Base-by-base conservation (phyloP, 2,329 filamentous ascomycete genomes). In the Paecilomyces niveus region DNA sequence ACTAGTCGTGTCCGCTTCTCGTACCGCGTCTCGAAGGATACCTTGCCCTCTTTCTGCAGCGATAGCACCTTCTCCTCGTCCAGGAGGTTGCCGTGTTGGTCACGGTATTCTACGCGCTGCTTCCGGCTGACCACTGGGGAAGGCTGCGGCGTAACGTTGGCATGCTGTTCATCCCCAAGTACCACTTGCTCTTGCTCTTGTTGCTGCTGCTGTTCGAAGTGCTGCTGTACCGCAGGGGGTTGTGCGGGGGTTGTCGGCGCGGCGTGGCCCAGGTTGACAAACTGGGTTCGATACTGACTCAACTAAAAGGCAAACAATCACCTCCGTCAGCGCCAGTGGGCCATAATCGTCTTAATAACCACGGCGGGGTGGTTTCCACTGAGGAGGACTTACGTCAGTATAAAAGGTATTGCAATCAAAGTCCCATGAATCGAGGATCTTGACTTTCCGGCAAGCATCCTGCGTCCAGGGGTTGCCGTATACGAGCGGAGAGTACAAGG, bases 391-490 rank as follows among this genome's bases (percentile, higher is more conserved):
- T 86, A 97, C 92, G 71, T 86, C 86, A 64, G 87, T 87, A 67
- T 88, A 81, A 80, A 99, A 99, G 60, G 85, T 92, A 75, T 96
- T 96, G 83, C 94, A 99, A 75, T 99, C 94, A 84, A 93, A 99
- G 73, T 99, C 94, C 94, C 94, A 99, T 1, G 86, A 88, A 59
- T 83, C 80, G 71, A 97, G 87, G 11, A 99, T 80, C 81, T 97
- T 97, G 61, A 94, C 88, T 58, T 85, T 86, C 65, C 85, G 87
- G 82, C 94, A 99, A 69, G 94, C 88, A 59, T 83, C 79, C 80
- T 91, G 89, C 55, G 93, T 99, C 94, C 94, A 99, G 55, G 86
- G 81, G 72, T 96, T 97, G 61, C 94, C 94, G 70, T 99, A 99
- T 10, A 90, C 87, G 39, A 99, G 81, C 45, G 94, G 94, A 9